Evolutionary conservation across 1,284 basidiomycete species (phyloP).

Genomic region (Melampsora larici-populina): DNA sequence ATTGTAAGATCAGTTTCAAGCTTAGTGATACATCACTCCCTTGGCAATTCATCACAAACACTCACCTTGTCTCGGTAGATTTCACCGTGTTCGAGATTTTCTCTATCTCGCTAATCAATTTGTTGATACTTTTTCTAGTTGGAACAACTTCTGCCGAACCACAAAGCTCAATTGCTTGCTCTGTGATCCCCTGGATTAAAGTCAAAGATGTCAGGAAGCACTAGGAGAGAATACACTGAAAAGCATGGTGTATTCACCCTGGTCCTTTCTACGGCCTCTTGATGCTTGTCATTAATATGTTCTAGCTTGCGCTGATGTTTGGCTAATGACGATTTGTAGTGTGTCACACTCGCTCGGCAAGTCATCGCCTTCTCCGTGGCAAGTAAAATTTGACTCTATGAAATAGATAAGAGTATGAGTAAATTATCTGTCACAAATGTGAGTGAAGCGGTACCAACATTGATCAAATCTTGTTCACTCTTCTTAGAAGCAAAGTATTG

Average conservation of each 20-base stretch:
- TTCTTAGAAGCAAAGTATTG: conserved; percentile 10
- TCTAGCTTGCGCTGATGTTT: neutral
- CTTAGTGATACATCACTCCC: neutral
- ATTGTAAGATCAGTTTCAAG: neutral
- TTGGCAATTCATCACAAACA: too few species aligned
- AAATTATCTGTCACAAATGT: neutral
- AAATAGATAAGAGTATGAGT: neutral
- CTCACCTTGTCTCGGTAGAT: conserved; percentile 13
- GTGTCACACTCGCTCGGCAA: neutral
- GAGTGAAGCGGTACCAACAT: too few species aligned
- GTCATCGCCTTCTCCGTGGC: conserved; percentile 1
- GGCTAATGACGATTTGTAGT: neutral
- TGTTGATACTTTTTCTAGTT: neutral
- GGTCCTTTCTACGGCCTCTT: neutral
- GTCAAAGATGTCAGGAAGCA: neutral
- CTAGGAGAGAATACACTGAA: too few species aligned
- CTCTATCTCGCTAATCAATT: conserved; percentile 24
- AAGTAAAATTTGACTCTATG: neutral
- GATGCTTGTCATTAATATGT: neutral
- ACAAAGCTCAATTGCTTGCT: conserved; percentile 24
- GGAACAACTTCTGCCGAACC: conserved; percentile 2
- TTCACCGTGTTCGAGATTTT: conserved; percentile 3
- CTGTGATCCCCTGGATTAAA: neutral
- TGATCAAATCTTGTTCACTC: conserved; percentile 10
- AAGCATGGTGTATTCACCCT: neutral